Percentiles rank a stretch among this genome's conserved stretches.
Conservation (phyloP, 768 basidiomycete species). For the Nevesoporus exiguus region DNA sequence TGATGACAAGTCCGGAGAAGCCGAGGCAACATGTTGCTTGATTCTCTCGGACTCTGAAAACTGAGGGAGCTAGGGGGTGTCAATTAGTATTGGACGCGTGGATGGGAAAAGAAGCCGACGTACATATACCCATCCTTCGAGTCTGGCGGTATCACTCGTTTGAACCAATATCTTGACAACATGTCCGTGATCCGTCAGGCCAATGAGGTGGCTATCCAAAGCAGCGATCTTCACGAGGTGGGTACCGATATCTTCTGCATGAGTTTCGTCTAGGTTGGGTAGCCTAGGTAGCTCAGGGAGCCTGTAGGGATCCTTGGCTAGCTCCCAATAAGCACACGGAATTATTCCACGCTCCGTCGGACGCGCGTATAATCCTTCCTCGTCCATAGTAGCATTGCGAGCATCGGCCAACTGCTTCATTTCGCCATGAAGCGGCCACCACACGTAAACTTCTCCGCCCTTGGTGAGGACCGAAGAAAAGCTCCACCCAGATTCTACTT, state of each 20-base stretch:
- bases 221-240: conserved; percentile 79
- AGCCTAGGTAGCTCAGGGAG: conserved; percentile 61
- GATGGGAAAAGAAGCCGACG: conserved; percentile 23
- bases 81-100: neutral
- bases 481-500: conserved; percentile 79
- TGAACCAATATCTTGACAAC: conserved; percentile 61
- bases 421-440: conserved; percentile 60
- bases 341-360: conserved; percentile 43
- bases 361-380: conserved; percentile 29
- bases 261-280: conserved; percentile 42
- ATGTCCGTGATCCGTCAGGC: conserved; percentile 76
- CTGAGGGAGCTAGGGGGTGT: conserved; percentile 55
- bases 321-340: conserved; percentile 58
- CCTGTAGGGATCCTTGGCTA: conserved; percentile 49
- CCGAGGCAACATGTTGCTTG: conserved; percentile 43
- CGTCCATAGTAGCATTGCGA: conserved; percentile 47
- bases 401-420: conserved; percentile 37
- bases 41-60: conserved; percentile 66
- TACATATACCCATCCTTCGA: conserved; percentile 71
- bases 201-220: conserved; percentile 68
- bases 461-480: conserved; percentile 73
- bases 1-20: conserved; percentile 33
- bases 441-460: conserved; percentile 69
- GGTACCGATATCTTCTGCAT: conserved; percentile 29
- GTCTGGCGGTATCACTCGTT: conserved; percentile 36